Evolutionary conservation across 179 eudicot species (phyloP).

Genomic region (Camellia oleifera): DNA sequence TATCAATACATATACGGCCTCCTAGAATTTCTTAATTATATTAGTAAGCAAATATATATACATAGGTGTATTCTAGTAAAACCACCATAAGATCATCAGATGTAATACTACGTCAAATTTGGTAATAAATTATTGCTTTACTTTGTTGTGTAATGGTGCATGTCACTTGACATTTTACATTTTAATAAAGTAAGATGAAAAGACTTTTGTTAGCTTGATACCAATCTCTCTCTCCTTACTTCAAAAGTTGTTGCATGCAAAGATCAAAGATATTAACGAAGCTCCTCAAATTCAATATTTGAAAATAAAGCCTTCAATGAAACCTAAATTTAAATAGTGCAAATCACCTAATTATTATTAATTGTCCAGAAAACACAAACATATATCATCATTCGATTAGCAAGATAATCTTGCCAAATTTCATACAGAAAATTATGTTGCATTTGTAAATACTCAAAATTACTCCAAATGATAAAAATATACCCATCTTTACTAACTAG

Average conservation of each 20-base stretch:
- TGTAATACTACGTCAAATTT: not conserved
- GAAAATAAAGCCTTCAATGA: not conserved
- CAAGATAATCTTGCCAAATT: not conserved
- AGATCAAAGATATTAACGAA: not conserved
- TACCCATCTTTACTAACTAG: not conserved
- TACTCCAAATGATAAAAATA: not conserved
- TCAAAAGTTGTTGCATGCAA: slow-evolving; percentile 1
- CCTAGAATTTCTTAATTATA: not conserved
- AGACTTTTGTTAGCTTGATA: not conserved
- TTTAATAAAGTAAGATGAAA: not conserved
- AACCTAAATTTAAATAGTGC: not conserved
- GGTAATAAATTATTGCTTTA: not conserved
- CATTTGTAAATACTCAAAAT: not conserved
- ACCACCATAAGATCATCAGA: not conserved
- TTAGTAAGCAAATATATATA: not conserved
- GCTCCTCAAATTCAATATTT: not conserved
- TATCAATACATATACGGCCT: not conserved
- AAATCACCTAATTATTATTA: not conserved
- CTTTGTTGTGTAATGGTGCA: not conserved
- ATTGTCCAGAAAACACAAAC: not conserved
- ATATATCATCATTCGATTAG: not conserved
- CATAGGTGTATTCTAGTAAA: not conserved
- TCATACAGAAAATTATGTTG: not conserved
- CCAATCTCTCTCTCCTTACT: not conserved
- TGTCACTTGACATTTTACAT: not conserved